Evolutionary conservation across 768 basidiomycete genomes (phyloP).

Genomic region (Daedalea quercina): DNA sequence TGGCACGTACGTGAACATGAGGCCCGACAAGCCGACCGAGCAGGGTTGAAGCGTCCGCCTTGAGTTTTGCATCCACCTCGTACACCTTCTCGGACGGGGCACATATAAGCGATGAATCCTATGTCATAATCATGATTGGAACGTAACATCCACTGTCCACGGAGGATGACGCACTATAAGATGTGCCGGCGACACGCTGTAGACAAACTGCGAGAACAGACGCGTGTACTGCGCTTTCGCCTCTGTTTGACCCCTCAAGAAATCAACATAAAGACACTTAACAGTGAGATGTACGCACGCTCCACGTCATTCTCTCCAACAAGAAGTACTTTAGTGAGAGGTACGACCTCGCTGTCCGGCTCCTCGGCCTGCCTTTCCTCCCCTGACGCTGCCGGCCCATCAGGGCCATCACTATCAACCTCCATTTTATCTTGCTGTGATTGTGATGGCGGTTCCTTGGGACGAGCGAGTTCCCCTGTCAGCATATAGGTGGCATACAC

Average conservation of each 20-base stretch:
- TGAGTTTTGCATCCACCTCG: slow-evolving; percentile 24
- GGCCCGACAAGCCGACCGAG: slow-evolving; percentile 23
- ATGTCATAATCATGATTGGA: neutral
- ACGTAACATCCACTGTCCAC: slow-evolving; percentile 1
- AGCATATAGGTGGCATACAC: slow-evolving; percentile 68
- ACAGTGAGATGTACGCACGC: slow-evolving; percentile 34
- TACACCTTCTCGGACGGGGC: slow-evolving; percentile 25
- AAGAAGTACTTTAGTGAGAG: slow-evolving; percentile 44
- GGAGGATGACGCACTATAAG: slow-evolving; percentile 41
- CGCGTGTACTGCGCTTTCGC: slow-evolving; percentile 45
- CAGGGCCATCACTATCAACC: slow-evolving; percentile 33
- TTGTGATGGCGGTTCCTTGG: neutral
- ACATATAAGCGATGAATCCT: slow-evolving; percentile 42
- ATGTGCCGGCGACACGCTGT: slow-evolving; percentile 63
- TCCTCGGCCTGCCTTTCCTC: slow-evolving; percentile 20
- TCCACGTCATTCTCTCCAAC: slow-evolving; percentile 61
- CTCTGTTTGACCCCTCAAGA: slow-evolving; percentile 28
- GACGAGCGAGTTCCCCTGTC: slow-evolving; percentile 41
- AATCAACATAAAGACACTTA: neutral
- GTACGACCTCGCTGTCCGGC: slow-evolving; percentile 36
- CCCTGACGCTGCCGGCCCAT: neutral
- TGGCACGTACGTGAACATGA: slow-evolving; percentile 19
- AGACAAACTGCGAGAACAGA: slow-evolving; percentile 56
- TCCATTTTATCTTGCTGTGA: slow-evolving; percentile 25
- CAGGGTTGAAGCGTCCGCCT: slow-evolving; percentile 10